Percentiles rank a stretch among this genome's conserved stretches.
Conservation (phyloP, 139 green algal genomes). For the Tetradesmus obliquus region DNA sequence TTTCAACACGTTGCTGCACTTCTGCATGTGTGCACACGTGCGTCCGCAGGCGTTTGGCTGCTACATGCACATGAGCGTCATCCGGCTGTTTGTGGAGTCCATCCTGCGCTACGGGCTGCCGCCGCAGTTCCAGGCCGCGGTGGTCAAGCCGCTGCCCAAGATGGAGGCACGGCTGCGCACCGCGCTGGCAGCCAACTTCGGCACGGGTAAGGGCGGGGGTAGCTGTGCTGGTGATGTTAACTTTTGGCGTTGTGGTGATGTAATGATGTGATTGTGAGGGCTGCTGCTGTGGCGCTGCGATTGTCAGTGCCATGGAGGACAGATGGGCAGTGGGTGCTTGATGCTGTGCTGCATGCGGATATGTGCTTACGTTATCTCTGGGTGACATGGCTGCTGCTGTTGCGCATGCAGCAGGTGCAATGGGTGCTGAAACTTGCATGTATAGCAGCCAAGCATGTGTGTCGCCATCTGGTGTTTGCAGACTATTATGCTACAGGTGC, state of each 20-base stretch:
- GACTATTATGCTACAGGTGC: no score
- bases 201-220: slow-evolving; percentile 49
- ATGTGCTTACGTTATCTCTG: no score
- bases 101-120: slow-evolving; percentile 98
- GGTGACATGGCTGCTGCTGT: no score
- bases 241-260: neutral
- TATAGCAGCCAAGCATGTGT: no score
- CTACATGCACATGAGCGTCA: slow-evolving; percentile 93
- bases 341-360: neutral
- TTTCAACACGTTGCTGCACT: neutral
- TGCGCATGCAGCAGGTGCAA: no score
- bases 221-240: neutral
- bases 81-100: slow-evolving; percentile 97
- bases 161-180: slow-evolving; percentile 70
- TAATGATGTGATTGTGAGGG: neutral
- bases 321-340: neutral
- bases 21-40: neutral
- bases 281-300: neutral
- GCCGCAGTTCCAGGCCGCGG: slow-evolving; percentile 81
- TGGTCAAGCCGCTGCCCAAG: slow-evolving; percentile 85
- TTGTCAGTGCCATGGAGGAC: neutral
- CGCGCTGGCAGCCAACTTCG: slow-evolving; percentile 69
- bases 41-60: slow-evolving; percentile 81
- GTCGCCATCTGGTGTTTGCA: no score
- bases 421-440: no score